Evolutionary conservation across 306 rosid species (phyloP), one percentile per base, ranked within the genome.

Genomic region (Chamaecrista fasciculata): DNA sequence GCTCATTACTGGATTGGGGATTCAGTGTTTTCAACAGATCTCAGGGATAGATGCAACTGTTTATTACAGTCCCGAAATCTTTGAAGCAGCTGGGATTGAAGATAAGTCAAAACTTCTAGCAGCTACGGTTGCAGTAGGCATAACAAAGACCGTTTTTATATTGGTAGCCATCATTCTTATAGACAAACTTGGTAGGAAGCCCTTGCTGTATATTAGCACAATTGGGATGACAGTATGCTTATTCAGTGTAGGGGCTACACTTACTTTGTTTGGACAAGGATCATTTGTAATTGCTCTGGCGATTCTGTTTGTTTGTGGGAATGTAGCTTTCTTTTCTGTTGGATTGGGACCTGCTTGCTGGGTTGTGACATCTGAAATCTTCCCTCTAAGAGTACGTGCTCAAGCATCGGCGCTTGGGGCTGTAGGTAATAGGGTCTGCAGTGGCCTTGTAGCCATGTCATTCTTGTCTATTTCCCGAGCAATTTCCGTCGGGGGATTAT

Each of bases 21-120:
- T 90, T 73, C 98, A 93, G 21, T 90, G 97, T 78, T 90, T 93
- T 72, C 98, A 93, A 81, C 98, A 93, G 84, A 83, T 93, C 56
- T 88, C 98, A n/a, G 97, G 98, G 65, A 88, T 90, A 34, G 98
- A 93, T 52, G 98, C 98, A 3, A 87, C 89, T 40, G 98, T 93
- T n/a, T 93, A 93, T 46, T 93, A 93, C 80, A 93, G 96, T 57
- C 98, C 98, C 18, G 85, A 84, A 53, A 93, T 93, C 80, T 77
- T 93, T 58, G 39, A 78, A 78, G 81, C 81, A 6, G 93, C 96
- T 23, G 98, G 98, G 42, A 74, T 93, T 56, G 71, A 78, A 39
- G 85, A 82, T 67, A 75, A 90, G 1, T 67, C 87, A 9, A 86
- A 88, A 68, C 81, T 90, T 42, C 86, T 93, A 65, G 97, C 90